A percentile compares a stretch with the other conserved stretches of the same genome.
phyloP scores from a whole-genome alignment of 192 early-diverging fungal genomes.

The Phlyctochytrium planicorne region DNA sequence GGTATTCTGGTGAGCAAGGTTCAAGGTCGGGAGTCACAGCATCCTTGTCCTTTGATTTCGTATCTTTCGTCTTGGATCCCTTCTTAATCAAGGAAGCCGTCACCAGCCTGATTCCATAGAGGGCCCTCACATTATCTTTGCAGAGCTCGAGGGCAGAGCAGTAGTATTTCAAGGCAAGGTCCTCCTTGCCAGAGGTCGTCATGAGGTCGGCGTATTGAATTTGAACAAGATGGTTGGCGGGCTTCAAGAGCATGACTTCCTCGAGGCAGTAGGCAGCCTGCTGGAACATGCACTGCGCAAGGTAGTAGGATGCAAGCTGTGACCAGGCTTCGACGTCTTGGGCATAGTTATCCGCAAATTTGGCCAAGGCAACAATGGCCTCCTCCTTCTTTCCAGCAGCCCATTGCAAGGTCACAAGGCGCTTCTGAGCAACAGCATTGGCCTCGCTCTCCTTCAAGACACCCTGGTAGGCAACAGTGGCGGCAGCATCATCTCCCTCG shows the following conservation, averaged over 20 bases:
- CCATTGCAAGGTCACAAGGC: conserved; percentile 66
- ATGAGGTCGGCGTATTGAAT: conserved; percentile 88
- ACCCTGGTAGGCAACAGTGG: conserved; percentile 69
- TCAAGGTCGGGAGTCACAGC: too few relatives aligned
- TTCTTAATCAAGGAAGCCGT: conserved; percentile 10
- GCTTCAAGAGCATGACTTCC: conserved; percentile 85
- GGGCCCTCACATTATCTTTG: conserved; percentile 78
- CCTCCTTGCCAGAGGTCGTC: conserved; percentile 66
- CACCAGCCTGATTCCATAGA: conserved; percentile 67
- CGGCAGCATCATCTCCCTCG: conserved; percentile 64
- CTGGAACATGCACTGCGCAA: conserved; percentile 64
- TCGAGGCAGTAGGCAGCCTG: conserved; percentile 91
- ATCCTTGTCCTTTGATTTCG: too few relatives aligned
- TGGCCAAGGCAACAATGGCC: conserved; percentile 70
- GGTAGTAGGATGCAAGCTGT: conserved; percentile 74
- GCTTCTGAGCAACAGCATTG: conserved; percentile 69
- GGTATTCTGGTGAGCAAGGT: too few relatives aligned
- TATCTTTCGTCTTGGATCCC: neutral
- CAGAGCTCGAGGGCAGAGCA: conserved; percentile 85
- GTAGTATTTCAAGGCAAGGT: conserved; percentile 82
- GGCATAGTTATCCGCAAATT: conserved; percentile 80
- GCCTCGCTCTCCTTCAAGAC: conserved; percentile 75
- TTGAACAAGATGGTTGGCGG: conserved; percentile 82
- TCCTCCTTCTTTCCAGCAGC: conserved; percentile 42
- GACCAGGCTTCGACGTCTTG: conserved; percentile 91